Base-by-base conservation (phyloP, 306 rosid genomes). In the Sicyos edulis region DNA sequence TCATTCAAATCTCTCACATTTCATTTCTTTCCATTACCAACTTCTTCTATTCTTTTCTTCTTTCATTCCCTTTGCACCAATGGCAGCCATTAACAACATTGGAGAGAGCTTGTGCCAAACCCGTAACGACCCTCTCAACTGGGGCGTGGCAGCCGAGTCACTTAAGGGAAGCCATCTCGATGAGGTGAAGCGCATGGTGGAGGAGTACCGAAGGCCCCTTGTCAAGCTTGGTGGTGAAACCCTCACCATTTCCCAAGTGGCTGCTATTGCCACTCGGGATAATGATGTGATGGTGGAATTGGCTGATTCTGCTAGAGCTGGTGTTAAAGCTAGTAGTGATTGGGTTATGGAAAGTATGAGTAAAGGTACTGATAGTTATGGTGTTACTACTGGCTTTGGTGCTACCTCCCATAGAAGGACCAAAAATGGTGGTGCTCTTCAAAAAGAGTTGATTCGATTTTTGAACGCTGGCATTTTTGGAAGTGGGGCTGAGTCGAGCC, bases 271-370 rank as follows among this genome's bases (percentile, higher is more conserved):
- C 21, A 64, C 70, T 40, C 16, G 29, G 1, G 70, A 64, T 0
- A 9, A 50, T 1, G 26, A 64, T 64, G 70, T 64, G 1, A 1
- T 20, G 2, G 70, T 64, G 0, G 52, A 64, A 8, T 22, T 64
- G 12, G 6, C 50, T 9, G 70, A 64, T 9, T 64, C 70, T 10
- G 29, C 29, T 26, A 26, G 29, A 26, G 29, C 29, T 3, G 29
- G 29, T 26, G 29, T 26, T 26, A 26, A 26, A 11, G 70, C 70
- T 1, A 92, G 98, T 67, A 88, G 96, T 42, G 96, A 92, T 22
- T 92, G 98, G 98, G 96, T 92, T 2, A 84, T 88, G 93, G 86
- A 92, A 0, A 87, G 91, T 65, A 84, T 90, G 93, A 56, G 67
- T 42, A 87, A 85, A 0, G 98, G 96, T 0, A 90, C 86, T 0